Percentiles rank a stretch among this genome's conserved stretches.
Evolutionary conservation across 495 filamentous ascomycete species (phyloP).

Genomic region (Monascus purpureus): DNA sequence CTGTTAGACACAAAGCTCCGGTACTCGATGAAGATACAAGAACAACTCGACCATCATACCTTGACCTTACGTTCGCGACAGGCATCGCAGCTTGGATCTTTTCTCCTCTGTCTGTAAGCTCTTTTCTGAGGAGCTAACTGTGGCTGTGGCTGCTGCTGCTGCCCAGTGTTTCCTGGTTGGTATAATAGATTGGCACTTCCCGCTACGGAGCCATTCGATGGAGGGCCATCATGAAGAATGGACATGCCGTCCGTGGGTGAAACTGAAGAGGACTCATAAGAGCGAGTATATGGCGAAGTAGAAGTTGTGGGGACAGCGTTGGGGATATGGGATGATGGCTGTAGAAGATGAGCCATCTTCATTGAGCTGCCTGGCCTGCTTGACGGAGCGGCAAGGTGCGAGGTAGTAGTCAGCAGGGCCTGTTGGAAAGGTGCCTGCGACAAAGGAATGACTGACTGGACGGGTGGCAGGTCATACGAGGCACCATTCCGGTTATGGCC

Average conservation of each 20-base stretch:
- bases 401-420: constrained; percentile 10
- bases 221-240: constrained; percentile 19
- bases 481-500: constrained; percentile 7
- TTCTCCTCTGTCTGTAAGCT: constrained; percentile 85
- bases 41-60: constrained; percentile 17
- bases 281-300: constrained; percentile 22
- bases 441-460: constrained; percentile 25
- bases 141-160: constrained; percentile 28
- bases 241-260: constrained; percentile 25
- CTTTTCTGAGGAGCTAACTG: constrained; percentile 51
- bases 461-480: constrained; percentile 24
- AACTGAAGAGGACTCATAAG: constrained; percentile 30
- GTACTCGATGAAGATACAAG: constrained; percentile 2
- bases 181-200: constrained; percentile 29
- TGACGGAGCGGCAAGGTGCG: constrained; percentile 28
- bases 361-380: constrained; percentile 29
- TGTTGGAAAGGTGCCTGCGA: constrained; percentile 15
- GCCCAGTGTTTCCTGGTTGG: constrained; percentile 27
- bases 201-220: constrained; percentile 19
- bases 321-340: constrained; percentile 20
- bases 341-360: constrained; percentile 31
- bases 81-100: constrained; percentile 96
- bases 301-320: constrained; percentile 12
- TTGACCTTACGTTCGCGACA: constrained; percentile 98
- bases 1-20: background rate